Evolutionary conservation across 371 early-diverging fungal species (phyloP).

Genomic region (Phascolomyces articulosus): DNA sequence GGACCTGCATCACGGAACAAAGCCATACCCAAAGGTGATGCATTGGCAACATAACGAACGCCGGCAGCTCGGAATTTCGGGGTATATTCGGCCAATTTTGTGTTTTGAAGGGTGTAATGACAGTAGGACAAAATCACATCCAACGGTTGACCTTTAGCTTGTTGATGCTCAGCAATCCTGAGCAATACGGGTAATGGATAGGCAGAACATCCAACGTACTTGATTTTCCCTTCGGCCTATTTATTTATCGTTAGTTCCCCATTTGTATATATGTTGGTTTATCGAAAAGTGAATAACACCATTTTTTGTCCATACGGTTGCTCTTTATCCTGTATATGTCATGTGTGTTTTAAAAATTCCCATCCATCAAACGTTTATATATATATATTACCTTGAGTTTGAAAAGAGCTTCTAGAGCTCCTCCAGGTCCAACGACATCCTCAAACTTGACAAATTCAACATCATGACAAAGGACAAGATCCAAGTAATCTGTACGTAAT

Average conservation of each 20-base stretch:
- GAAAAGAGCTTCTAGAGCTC: constrained; percentile 70
- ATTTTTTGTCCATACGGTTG: too few species aligned
- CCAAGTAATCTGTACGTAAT: constrained; percentile 73
- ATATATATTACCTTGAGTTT: constrained; percentile 57
- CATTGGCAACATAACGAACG: constrained; percentile 66
- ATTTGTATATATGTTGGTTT: too few species aligned
- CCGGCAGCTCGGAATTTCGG: constrained; percentile 62
- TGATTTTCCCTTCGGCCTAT: constrained; percentile 63
- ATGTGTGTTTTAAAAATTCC: background rate
- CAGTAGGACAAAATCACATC: constrained; percentile 78
- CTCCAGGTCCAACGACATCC: constrained; percentile 53
- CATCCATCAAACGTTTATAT: background rate
- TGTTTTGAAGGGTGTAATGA: constrained; percentile 77
- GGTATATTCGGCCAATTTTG: constrained; percentile 57
- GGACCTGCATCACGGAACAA: constrained; percentile 60
- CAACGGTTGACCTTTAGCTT: constrained; percentile 60
- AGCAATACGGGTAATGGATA: constrained; percentile 75
- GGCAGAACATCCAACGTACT: constrained; percentile 76
- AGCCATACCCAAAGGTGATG: constrained; percentile 83
- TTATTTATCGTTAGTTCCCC: too few species aligned
- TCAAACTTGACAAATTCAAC: constrained; percentile 79
- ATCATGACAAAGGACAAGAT: constrained; percentile 78
- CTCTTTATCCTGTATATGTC: too few species aligned
- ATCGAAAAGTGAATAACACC: too few species aligned
- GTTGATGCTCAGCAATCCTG: constrained; percentile 67